Evolutionary conservation across 176 grass and related monocot genomes (phyloP).

Genomic region (Panicum miliaceum): DNA sequence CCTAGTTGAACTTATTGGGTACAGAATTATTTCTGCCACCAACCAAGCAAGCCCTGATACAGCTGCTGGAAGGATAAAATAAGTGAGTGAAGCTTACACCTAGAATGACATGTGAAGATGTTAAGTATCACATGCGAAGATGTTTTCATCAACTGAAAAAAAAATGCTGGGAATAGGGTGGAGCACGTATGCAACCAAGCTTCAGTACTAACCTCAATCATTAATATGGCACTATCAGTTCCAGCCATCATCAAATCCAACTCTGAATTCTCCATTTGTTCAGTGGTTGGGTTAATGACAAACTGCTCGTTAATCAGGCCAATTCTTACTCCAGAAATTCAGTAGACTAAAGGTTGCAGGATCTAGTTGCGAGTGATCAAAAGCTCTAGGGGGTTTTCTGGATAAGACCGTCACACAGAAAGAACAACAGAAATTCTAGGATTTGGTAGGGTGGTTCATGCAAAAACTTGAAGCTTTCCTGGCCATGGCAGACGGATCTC

Average conservation of each 20-base stretch:
- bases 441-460: too few relatives aligned
- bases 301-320: conserved; percentile 81
- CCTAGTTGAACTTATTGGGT: background rate
- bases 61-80: background rate
- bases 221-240: conserved; percentile 84
- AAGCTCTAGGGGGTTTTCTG: too few relatives aligned
- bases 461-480: too few relatives aligned
- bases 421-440: too few relatives aligned
- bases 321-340: conserved; percentile 88
- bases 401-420: too few relatives aligned
- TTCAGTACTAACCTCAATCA: conserved; percentile 87
- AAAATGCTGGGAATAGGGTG: background rate
- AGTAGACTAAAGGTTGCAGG: too few relatives aligned
- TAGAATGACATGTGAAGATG: background rate
- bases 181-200: conserved; percentile 19
- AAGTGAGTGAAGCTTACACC: conserved; percentile 9
- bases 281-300: conserved; percentile 87
- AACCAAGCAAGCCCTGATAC: conserved; percentile 13
- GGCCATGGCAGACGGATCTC: too few relatives aligned
- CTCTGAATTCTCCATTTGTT: conserved; percentile 93
- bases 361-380: too few relatives aligned
- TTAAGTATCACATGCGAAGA: conserved; percentile 15
- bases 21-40: background rate
- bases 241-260: conserved; percentile 96
- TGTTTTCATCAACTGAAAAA: background rate